Conservation (phyloP, 495 filamentous ascomycete species). For the Penicillium lividum region DNA sequence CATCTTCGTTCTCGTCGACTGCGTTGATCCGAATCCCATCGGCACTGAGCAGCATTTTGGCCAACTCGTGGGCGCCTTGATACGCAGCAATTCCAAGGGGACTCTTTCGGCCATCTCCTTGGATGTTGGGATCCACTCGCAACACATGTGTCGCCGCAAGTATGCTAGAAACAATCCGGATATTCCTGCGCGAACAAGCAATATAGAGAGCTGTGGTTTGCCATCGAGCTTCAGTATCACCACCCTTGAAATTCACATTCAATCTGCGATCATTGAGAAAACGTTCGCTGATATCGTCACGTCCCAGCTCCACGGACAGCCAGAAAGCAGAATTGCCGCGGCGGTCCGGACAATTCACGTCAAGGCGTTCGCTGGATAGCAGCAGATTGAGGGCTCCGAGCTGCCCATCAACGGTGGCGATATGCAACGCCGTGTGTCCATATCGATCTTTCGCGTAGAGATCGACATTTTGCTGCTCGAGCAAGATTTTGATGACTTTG, state of each 20-base stretch:
- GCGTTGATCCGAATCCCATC: constrained; percentile 11
- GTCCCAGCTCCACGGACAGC: not conserved
- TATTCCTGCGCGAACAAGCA: not conserved
- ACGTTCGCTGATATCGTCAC: not conserved
- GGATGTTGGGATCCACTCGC: not conserved
- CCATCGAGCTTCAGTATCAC: no score
- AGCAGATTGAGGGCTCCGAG: not conserved
- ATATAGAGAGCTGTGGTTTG: not conserved
- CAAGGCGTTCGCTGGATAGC: not conserved
- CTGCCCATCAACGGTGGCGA: not conserved
- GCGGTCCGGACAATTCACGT: not conserved
- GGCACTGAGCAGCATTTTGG: not conserved
- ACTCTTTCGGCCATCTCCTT: not conserved
- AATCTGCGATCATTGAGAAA: not conserved
- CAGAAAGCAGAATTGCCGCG: not conserved
- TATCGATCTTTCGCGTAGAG: not conserved
- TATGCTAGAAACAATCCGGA: not conserved
- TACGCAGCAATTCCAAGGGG: not conserved
- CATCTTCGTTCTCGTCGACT: constrained; percentile 8
- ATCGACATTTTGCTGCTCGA: not conserved
- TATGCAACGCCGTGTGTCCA: not conserved
- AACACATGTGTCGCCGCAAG: not conserved
- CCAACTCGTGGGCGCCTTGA: not conserved
- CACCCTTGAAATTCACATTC: not conserved
- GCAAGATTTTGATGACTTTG: not conserved